These are phyloP conservation scores for Tripidium arundinaceum DNA, from an alignment of 202 grass and related monocot genomes.

Conservation along the genomic window DNA sequence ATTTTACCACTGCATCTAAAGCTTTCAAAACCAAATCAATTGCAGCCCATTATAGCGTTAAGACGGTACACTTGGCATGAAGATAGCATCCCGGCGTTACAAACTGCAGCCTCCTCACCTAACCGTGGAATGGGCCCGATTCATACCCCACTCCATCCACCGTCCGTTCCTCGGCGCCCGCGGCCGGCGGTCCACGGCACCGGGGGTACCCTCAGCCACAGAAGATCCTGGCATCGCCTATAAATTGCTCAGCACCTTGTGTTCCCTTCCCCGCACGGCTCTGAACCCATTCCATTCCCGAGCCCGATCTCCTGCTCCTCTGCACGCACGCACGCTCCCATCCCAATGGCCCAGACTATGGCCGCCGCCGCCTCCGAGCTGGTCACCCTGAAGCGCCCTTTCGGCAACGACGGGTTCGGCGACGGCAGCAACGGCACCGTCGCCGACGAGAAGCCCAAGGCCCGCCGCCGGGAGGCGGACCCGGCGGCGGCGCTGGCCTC, in stretches of 20 bases:
- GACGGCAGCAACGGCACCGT: background rate
- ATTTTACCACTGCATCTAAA: background rate
- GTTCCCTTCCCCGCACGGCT: background rate
- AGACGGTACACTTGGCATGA: background rate
- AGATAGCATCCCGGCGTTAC: background rate
- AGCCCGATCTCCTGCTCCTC: background rate
- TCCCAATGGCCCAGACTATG: slow-evolving; percentile 42
- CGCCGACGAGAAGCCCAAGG: slow-evolving; percentile 28
- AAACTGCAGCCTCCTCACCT: background rate
- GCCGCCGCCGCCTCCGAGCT: slow-evolving; percentile 48
- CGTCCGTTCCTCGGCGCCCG: background rate
- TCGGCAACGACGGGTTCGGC: slow-evolving; percentile 18
- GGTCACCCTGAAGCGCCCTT: slow-evolving; percentile 33
- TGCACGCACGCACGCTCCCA: background rate
- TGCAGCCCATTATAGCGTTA: background rate
- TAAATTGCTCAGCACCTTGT: slow-evolving; percentile 12
- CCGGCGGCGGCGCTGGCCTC: slow-evolving; percentile 71
- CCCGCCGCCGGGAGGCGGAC: slow-evolving; percentile 34
- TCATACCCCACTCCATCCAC: slow-evolving; percentile 15
- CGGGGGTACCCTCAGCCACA: background rate
- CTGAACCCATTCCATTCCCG: background rate
- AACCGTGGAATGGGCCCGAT: slow-evolving; percentile 21
- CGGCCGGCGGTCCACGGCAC: slow-evolving; percentile 20
- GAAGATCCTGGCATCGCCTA: slow-evolving; percentile 15
- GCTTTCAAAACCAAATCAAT: background rate